Evolutionary conservation across 2,329 filamentous ascomycete species (phyloP).

Genomic region (Paramyrothecium roridum): DNA sequence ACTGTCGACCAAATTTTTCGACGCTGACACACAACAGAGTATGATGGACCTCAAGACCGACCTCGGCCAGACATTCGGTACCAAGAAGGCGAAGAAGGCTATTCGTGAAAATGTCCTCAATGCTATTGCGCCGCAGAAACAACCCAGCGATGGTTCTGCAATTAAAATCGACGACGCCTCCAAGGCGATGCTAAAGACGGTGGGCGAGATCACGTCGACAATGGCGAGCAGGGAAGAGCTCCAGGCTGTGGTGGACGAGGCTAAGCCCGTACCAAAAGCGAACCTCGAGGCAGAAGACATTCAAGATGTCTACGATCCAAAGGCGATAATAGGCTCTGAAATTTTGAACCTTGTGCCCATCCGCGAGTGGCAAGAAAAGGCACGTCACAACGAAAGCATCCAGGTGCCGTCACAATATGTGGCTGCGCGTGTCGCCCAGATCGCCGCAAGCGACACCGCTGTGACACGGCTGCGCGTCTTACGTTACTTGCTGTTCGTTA

Average conservation of each 20-base stretch:
- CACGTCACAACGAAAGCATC: conserved; percentile 56
- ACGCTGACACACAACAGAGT: conserved; percentile 37
- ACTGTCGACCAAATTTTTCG: conserved; percentile 6
- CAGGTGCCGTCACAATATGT: conserved; percentile 61
- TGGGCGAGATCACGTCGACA: conserved; percentile 58
- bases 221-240: conserved; percentile 67
- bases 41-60: conserved; percentile 62
- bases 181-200: conserved; percentile 59
- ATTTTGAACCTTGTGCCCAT: conserved; percentile 66
- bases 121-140: conserved; percentile 54
- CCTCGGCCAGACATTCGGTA: conserved; percentile 77
- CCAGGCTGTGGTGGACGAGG: conserved; percentile 60
- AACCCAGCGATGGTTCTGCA: conserved; percentile 30
- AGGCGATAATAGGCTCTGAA: conserved; percentile 63
- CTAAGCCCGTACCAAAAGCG: conserved; percentile 70
- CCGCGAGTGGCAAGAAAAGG: conserved; percentile 70
- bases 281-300: conserved; percentile 66
- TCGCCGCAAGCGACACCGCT: conserved; percentile 51
- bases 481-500: conserved; percentile 56
- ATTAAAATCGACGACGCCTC: conserved; percentile 53
- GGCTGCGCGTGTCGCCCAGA: conserved; percentile 54
- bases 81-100: conserved; percentile 80
- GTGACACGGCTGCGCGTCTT: conserved; percentile 54
- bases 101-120: conserved; percentile 68
- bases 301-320: conserved; percentile 69